phyloP scores from a whole-genome alignment of 441 rosid species.

The Mallotus repandus region DNA sequence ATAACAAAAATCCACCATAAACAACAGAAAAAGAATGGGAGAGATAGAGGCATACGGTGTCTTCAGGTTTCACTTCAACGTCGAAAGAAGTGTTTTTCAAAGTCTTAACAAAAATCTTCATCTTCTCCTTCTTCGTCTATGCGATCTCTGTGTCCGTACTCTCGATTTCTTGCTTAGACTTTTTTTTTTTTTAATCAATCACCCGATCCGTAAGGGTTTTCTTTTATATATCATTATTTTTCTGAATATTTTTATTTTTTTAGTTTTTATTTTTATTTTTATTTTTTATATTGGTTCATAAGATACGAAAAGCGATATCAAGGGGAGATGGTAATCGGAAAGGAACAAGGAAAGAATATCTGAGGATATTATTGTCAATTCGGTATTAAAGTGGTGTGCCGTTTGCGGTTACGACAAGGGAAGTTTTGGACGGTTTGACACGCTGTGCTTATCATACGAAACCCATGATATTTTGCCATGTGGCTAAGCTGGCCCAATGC shows the following conservation, averaged over 20 bases:
- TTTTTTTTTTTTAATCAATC: not conserved
- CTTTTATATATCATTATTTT: too few species aligned
- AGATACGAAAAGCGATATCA: not conserved
- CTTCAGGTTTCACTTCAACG: slow-evolving; percentile 68
- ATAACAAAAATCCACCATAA: slow-evolving; percentile 6
- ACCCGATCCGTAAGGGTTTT: slow-evolving; percentile 6
- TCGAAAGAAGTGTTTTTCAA: slow-evolving; percentile 76
- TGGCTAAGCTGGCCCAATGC: too few species aligned
- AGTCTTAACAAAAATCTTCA: slow-evolving; percentile 82
- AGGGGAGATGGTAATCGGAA: not conserved
- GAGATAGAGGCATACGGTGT: slow-evolving; percentile 41
- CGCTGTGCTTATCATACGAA: too few species aligned
- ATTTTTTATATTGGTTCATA: too few species aligned
- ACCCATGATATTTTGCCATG: too few species aligned
- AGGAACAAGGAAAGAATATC: slow-evolving; percentile 16
- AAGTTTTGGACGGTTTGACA: too few species aligned
- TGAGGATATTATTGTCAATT: slow-evolving; percentile 15
- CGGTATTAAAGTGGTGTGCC: not conserved
- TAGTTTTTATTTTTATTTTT: not conserved
- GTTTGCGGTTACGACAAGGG: not conserved
- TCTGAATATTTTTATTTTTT: too few species aligned
- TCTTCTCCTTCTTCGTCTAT: slow-evolving; percentile 28
- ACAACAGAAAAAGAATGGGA: not conserved
- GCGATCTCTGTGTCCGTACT: slow-evolving; percentile 14
- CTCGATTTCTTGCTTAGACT: slow-evolving; percentile 10